Evolutionary conservation across 768 basidiomycete species (phyloP).

Genomic region (Phaeolepiota aurea): DNA sequence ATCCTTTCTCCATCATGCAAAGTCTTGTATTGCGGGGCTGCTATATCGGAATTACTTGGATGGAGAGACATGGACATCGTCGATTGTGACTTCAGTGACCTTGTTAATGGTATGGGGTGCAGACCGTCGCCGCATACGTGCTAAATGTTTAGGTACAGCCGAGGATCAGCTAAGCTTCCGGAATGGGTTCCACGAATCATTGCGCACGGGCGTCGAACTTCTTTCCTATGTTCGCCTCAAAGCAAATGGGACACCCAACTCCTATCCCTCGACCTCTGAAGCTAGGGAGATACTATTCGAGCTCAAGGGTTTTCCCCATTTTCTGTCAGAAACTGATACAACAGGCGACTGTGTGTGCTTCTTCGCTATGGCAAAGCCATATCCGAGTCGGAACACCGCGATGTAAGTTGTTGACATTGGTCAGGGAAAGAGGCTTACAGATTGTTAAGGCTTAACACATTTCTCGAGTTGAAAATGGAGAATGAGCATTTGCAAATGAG

Average conservation of each 20-base stretch:
- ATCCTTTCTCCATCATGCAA: constrained; percentile 55
- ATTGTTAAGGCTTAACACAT: constrained; percentile 50
- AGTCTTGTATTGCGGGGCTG: constrained; percentile 62
- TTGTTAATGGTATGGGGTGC: constrained; percentile 50
- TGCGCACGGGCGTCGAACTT: constrained; percentile 42
- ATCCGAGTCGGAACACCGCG: constrained; percentile 64
- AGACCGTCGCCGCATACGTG: background rate
- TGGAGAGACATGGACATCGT: constrained; percentile 71
- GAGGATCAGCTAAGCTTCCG: constrained; percentile 54
- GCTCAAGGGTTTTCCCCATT: constrained; percentile 57
- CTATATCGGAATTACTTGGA: constrained; percentile 65
- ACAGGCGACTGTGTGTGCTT: constrained; percentile 56
- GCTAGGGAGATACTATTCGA: constrained; percentile 57
- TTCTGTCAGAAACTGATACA: constrained; percentile 22
- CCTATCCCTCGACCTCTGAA: too few species aligned
- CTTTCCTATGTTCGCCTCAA: constrained; percentile 55
- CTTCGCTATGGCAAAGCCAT: constrained; percentile 70
- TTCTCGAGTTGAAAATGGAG: constrained; percentile 81
- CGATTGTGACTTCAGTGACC: constrained; percentile 54
- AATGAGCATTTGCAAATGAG: constrained; percentile 73
- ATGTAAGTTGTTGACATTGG: constrained; percentile 33
- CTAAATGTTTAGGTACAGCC: constrained; percentile 17
- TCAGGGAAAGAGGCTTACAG: background rate
- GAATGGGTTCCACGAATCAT: constrained; percentile 45
- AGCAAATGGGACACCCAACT: constrained; percentile 20